Base-by-base conservation (phyloP, 2,329 filamentous ascomycete genomes). In the Paecilomyces formosus region DNA sequence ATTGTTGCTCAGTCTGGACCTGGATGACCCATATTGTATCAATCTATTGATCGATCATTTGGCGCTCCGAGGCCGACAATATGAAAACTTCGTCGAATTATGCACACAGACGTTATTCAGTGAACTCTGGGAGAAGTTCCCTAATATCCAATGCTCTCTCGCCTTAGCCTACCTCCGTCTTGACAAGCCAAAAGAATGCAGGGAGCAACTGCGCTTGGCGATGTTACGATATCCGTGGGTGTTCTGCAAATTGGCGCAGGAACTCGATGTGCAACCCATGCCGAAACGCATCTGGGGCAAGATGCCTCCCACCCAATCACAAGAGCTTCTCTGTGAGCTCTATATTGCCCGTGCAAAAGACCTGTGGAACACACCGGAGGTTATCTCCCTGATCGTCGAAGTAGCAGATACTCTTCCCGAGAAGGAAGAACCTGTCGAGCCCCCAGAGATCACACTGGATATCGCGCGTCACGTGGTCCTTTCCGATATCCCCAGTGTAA, bases 201-300 rank as follows among this genome's bases (percentile, higher is more conserved):
- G 86, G 60, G 79, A 82, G 56, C 76, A 85, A 6, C 80, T 97
- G 7, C 78, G 80, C 4, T 77, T 81, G 7, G 88, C 90, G 1
- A 88, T 97, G 71, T 80, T 85, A 58, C 79, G 79, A 28, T 85
- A 91, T 56, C 93, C 94, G 0, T 99, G 92, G 91, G 80, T 97
- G 2, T 92, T 93, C 66, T 86, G 84, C 57, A 81, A 86, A 22
- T 78, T 99, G 3, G 94, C 93, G 70, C 87, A 89, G 65, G 88
- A 90, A 54, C 79, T 97, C 26, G 86, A 88, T 62, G 80, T 97
- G 30, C 88, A 91, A 13, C 81, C 83, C 6, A 79, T 90, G 7
- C 92, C 94, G 1, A 87, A 87, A 33, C 83, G 86, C 0, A 83
- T 97, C 31, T 97, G 94, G 93, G 92, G 90, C 55, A 82, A 87